Evolutionary conservation across 1,139 yeast species (phyloP).

Genomic region (Geotrichum armillariae): DNA sequence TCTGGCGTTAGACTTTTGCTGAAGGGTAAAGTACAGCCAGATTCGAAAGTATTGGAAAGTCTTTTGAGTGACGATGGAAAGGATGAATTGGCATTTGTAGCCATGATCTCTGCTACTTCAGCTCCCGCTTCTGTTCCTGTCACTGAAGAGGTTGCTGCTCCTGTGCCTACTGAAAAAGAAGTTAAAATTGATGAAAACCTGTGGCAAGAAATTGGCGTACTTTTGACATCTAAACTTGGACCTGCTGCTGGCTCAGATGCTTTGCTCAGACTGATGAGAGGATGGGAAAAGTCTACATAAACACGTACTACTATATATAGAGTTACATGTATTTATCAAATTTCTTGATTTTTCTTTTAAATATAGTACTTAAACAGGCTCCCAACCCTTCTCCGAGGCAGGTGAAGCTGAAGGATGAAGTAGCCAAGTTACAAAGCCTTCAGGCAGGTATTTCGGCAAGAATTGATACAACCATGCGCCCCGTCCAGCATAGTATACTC

Average conservation of each 20-base stretch:
- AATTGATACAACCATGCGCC: conserved; percentile 41
- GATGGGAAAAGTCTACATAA: no score
- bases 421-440: conserved; percentile 38
- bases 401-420: conserved; percentile 31
- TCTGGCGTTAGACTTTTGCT: conserved; percentile 7
- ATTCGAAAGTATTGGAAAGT: conserved; percentile 9
- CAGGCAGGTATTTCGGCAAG: conserved; percentile 38
- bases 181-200: not conserved
- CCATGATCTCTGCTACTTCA: conserved; percentile 7
- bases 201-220: not conserved
- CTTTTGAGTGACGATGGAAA: conserved; percentile 2
- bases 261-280: not conserved
- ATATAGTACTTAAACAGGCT: conserved; percentile 14
- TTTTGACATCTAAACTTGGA: not conserved
- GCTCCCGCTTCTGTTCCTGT: not conserved
- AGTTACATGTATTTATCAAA: no score
- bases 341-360: not conserved
- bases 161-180: not conserved
- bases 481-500: conserved; percentile 42
- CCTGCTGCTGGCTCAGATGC: not conserved
- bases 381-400: conserved; percentile 21
- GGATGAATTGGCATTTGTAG: conserved; percentile 1
- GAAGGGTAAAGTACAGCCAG: conserved; percentile 15
- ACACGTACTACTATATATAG: no score
- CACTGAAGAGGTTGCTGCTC: not conserved